Base-by-base conservation (phyloP, 305 asterid species). In the Fraxinus xanthoxyloides region DNA sequence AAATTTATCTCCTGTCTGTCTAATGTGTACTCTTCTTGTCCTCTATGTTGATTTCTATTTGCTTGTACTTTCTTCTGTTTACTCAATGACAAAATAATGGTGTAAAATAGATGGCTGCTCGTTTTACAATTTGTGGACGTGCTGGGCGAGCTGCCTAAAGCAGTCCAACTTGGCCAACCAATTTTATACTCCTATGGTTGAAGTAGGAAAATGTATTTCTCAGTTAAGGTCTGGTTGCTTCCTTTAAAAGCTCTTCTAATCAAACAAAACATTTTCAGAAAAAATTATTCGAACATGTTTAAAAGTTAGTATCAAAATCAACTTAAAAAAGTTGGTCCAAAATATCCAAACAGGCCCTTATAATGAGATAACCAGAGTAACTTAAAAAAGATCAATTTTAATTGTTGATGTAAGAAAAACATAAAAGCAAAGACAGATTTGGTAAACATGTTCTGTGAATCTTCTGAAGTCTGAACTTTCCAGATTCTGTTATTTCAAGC, bases 1-100 rank as follows among this genome's bases (percentile, higher is more conserved):
- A 86, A 88, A 86, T 78, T 76, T 69, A 46, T 36, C 85, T 83
- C 76, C 84, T 82, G 51, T 40, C 40, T 43, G 72, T 56, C 3
- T 19, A 63, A 63, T 2, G 6, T 65, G 35, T 79, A 77, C 32
- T 15, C 40, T 24, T 54, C 2, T 23, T 35, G 35, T 24, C 56
- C 38, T 32, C 36, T 15, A 10, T 9, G 15, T n/a, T 80, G 10
- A 2, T 36, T 2, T 63, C 72, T 10, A 63, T 63, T 63, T 63
- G 72, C 31, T 63, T 63, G 72, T 65, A 65, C 73, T 65, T 24
- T 65, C 34, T 9, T 65, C 35, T 24, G 19, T 4, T 26, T 26
- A 24, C 32, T 7, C 28, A 23, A 5, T 54, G 63, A 54, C 24
- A 17, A 54, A 17, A 54, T 54, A 54, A 54, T n/a, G 24, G 9